A percentile compares a stretch with the other conserved stretches of the same genome.
Conservation (phyloP, 345 rosid genomes). For the Eucalyptus curtisii region DNA sequence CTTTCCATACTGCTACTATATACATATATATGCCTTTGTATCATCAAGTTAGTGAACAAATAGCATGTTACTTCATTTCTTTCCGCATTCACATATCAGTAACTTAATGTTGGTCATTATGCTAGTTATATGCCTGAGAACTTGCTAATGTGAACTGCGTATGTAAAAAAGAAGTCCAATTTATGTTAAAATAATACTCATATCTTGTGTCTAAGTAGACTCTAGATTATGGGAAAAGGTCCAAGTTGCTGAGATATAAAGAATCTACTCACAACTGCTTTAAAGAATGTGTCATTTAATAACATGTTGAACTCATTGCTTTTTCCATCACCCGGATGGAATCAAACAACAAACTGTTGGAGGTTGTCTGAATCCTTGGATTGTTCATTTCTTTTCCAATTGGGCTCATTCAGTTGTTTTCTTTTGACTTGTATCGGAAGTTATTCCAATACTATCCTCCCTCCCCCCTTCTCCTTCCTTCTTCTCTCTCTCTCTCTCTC, state of each 20-base stretch:
- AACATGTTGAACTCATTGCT: not conserved
- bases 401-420: not conserved
- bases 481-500: not conserved
- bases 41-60: not conserved
- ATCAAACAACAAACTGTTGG: not conserved
- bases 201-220: not conserved
- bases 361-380: not conserved
- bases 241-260: not conserved
- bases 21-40: not conserved
- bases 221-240: not conserved
- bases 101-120: not conserved
- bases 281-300: not conserved
- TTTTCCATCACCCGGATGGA: not conserved
- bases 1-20: not conserved
- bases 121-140: not conserved
- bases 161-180: not conserved
- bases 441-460: not conserved
- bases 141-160: not conserved
- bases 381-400: not conserved
- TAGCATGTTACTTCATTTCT: not conserved
- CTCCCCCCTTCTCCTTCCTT: not conserved
- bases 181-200: not conserved
- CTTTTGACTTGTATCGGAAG: not conserved
- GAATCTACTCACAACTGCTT: not conserved
- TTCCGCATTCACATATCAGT: not conserved